Evolutionary conservation across 2,329 filamentous ascomycete genomes (phyloP).

Genomic region (Ascochyta koolunga): DNA sequence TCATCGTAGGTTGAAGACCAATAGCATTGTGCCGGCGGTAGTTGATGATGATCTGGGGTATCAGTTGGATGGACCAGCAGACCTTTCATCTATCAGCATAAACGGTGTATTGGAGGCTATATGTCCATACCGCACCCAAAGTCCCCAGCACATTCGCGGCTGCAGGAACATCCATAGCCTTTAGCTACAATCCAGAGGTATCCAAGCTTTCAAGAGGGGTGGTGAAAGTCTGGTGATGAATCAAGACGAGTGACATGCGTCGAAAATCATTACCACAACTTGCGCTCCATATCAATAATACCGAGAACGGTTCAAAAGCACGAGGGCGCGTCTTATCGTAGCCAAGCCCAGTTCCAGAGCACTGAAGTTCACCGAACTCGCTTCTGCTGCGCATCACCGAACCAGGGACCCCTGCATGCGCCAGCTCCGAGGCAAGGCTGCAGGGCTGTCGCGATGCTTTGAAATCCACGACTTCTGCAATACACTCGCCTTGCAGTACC

Average conservation of each 20-base stretch:
- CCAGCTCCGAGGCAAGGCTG: constrained; percentile 19
- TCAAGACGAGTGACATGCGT: background rate
- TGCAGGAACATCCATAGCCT: constrained; percentile 59
- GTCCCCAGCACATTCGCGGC: constrained; percentile 66
- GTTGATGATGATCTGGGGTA: constrained; percentile 74
- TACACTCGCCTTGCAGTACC: background rate
- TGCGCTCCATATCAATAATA: too few species aligned
- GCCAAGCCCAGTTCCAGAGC: constrained; percentile 10
- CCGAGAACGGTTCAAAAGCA: background rate
- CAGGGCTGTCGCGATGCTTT: constrained; percentile 22
- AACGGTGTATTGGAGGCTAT: background rate
- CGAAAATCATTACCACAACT: too few species aligned
- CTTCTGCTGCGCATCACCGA: constrained; percentile 8
- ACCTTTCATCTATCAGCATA: constrained; percentile 38
- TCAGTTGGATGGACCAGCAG: constrained; percentile 72
- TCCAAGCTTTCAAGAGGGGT: too few species aligned
- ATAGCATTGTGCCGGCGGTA: constrained; percentile 69
- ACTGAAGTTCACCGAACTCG: constrained; percentile 4
- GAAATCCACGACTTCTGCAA: constrained; percentile 23
- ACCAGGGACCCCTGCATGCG: constrained; percentile 18
- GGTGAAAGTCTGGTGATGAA: too few species aligned
- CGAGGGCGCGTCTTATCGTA: background rate
- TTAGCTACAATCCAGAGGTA: too few species aligned
- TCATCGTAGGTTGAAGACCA: constrained; percentile 72
- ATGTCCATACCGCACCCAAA: constrained; percentile 58